phyloP scores from a whole-genome alignment of 1,139 yeast species.

The Scheffersomyces cryptocercus region DNA sequence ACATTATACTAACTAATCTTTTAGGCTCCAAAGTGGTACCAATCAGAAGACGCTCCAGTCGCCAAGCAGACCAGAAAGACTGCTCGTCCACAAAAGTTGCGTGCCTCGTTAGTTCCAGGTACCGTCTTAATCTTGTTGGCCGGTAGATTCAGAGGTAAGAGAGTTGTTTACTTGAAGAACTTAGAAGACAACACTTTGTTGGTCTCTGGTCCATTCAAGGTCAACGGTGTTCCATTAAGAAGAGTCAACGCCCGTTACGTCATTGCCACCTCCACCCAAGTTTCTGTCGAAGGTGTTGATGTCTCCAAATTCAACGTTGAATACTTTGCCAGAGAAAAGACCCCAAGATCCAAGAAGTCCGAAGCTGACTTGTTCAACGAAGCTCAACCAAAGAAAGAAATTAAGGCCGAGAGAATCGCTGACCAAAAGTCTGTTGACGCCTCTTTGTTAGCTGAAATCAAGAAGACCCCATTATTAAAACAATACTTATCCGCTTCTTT shows the following conservation, averaged over 20 bases:
- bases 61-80: constrained; percentile 88
- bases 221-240: constrained; percentile 99
- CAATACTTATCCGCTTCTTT: constrained; percentile 96
- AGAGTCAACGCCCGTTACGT: constrained; percentile 99
- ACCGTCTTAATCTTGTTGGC: constrained; percentile 97
- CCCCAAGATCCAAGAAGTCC: constrained; percentile 74
- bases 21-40: constrained; percentile 94
- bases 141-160: constrained; percentile 99
- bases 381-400: constrained; percentile 80
- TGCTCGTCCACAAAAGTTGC: constrained; percentile 92
- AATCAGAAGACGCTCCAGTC: constrained; percentile 90
- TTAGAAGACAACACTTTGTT: constrained; percentile 98
- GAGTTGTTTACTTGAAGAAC: constrained; percentile 97
- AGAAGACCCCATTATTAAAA: constrained; percentile 97
- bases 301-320: constrained; percentile 91
- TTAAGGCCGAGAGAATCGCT: constrained; percentile 93
- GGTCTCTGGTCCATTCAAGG: constrained; percentile 99
- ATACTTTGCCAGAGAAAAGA: constrained; percentile 97
- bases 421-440: constrained; percentile 98
- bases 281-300: constrained; percentile 77
- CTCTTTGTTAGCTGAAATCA: constrained; percentile 90
- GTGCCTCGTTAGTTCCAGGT: constrained; percentile 98
- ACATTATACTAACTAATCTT: constrained; percentile 35
- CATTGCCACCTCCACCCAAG: constrained; percentile 96
- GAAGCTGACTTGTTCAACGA: constrained; percentile 97